Percentiles rank a stretch among this genome's conserved stretches.
Evolutionary conservation across 75 land plant species (phyloP).

Genomic region (Picea sitchensis): DNA sequence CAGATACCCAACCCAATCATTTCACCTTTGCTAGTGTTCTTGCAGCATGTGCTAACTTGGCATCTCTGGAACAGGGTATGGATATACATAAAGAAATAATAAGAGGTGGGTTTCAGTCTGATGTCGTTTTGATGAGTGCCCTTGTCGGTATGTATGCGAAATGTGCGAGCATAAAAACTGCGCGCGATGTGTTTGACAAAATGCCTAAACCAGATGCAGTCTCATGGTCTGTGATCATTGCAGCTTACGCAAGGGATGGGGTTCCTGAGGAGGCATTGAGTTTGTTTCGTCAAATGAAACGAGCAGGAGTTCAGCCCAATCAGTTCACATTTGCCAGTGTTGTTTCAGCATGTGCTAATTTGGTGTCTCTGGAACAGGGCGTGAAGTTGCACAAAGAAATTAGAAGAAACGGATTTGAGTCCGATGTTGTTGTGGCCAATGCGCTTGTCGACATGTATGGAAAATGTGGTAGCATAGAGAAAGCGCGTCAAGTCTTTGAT

Average conservation of each 20-base stretch:
- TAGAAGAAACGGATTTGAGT: conserved; percentile 23
- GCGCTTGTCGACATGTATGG: conserved; percentile 33
- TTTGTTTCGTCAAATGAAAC: conserved; percentile 40
- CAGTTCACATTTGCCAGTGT: conserved; percentile 42
- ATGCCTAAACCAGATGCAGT: conserved; percentile 29
- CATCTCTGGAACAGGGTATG: conserved; percentile 4
- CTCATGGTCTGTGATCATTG: conserved; percentile 29
- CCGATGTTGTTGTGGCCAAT: conserved; percentile 20
- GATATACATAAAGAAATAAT: conserved; percentile 11
- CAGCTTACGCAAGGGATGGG: conserved; percentile 33
- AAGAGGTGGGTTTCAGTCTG: conserved; percentile 1
- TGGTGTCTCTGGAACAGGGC: conserved; percentile 14
- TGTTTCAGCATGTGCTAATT: conserved; percentile 45
- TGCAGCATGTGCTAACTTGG: conserved; percentile 8
- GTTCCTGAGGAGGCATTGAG: conserved; percentile 20
- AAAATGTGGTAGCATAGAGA: conserved; percentile 14
- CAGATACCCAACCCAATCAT: conserved; percentile 23
- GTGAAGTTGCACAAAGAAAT: conserved; percentile 23
- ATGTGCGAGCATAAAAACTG: conserved; percentile 15
- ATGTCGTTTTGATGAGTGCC: conserved; percentile 16
- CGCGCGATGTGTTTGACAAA: conserved; percentile 22
- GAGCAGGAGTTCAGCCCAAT: conserved; percentile 39
- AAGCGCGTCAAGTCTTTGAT: no score
- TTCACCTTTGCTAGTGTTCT: conserved; percentile 28
- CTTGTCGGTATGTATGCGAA: conserved; percentile 28